These are phyloP conservation scores for Fraxinus sp. DNA, from an alignment of 305 asterid genomes.

Conservation along the genomic window DNA sequence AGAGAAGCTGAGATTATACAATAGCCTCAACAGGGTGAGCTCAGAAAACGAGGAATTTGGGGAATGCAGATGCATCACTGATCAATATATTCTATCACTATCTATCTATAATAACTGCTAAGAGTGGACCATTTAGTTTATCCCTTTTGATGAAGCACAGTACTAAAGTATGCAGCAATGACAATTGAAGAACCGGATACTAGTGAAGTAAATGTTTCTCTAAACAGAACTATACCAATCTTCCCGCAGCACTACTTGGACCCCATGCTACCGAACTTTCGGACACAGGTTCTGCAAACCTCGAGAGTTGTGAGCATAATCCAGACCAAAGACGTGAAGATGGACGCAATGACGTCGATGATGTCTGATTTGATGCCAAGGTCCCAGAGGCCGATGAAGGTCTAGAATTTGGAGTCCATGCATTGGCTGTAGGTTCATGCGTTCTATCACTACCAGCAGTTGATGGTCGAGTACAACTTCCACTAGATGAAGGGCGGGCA, in stretches of 20 bases:
- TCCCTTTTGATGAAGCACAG: not conserved
- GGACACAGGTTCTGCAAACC: constrained; percentile 81
- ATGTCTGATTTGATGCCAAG: constrained; percentile 67
- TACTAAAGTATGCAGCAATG: not conserved
- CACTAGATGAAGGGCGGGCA: constrained; percentile 93
- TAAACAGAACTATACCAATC: constrained; percentile 57
- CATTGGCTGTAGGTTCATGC: constrained; percentile 54
- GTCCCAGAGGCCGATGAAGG: constrained; percentile 97
- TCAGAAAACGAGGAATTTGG: not conserved
- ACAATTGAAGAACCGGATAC: constrained; percentile 9
- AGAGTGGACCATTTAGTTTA: not conserved
- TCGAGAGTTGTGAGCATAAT: constrained; percentile 91
- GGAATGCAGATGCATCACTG: not conserved
- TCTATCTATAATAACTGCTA: not conserved
- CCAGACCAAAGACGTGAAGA: no score
- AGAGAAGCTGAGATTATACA: not conserved
- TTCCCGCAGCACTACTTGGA: constrained; percentile 58
- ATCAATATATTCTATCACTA: not conserved
- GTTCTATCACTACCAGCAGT: constrained; percentile 88
- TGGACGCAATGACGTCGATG: constrained; percentile 62
- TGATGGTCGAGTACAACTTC: constrained; percentile 96
- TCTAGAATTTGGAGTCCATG: constrained; percentile 88
- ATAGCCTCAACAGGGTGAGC: not conserved
- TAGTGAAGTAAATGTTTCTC: not conserved
- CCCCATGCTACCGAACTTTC: constrained; percentile 61